phyloP scores from a whole-genome alignment of 148 eudicot genomes.

The Chenopodium suecicum region DNA sequence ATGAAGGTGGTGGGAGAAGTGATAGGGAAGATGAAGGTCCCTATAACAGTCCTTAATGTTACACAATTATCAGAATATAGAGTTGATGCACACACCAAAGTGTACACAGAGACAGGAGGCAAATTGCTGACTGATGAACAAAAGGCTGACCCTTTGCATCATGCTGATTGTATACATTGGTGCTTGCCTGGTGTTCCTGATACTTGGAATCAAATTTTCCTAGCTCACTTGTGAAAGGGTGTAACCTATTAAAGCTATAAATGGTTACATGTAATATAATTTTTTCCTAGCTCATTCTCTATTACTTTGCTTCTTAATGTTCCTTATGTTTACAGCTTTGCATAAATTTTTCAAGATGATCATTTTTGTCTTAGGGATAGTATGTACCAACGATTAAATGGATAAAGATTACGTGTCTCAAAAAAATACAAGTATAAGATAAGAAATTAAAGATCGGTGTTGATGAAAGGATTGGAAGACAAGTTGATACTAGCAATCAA shows the following conservation, averaged over 20 bases:
- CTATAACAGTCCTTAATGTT: constrained; percentile 60
- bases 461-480: no score
- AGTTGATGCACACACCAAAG: constrained; percentile 68
- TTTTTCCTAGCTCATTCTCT: neutral
- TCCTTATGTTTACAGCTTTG: no score
- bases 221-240: constrained; percentile 47
- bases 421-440: no score
- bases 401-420: no score
- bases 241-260: neutral
- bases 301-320: no score
- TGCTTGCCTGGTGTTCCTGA: no score
- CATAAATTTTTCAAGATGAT: no score
- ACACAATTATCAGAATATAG: constrained; percentile 86
- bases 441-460: no score
- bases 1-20: constrained; percentile 63
- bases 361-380: no score
- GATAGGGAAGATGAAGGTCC: constrained; percentile 62
- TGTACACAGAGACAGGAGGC: constrained; percentile 71
- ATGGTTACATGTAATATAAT: neutral
- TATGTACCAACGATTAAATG: no score
- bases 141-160: constrained; percentile 57
- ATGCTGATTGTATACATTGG: constrained; percentile 69
- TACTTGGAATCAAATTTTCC: constrained; percentile 78
- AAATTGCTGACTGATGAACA: constrained; percentile 61
- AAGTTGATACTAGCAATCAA: no score